A percentile compares a stretch with the other conserved stretches of the same genome.
These are phyloP conservation scores for Mortierella alpina DNA, from an alignment of 192 early-diverging fungal species.

Conservation along the genomic window DNA sequence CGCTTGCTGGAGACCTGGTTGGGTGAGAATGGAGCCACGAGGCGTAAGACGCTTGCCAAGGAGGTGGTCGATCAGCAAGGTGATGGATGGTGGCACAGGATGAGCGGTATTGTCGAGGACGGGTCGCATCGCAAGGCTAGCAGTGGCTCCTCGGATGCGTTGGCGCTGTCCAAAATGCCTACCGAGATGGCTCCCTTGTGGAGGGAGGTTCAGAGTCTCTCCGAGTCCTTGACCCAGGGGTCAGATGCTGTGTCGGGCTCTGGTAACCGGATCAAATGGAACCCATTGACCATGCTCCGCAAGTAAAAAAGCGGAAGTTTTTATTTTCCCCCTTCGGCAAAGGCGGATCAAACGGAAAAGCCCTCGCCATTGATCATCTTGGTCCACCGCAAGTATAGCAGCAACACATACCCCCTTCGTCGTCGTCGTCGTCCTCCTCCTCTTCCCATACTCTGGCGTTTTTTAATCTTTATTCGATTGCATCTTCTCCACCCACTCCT, in stretches of 20 bases:
- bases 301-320: slow-evolving; percentile 15
- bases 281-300: slow-evolving; percentile 41
- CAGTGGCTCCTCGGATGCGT: neutral
- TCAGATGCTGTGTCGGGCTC: slow-evolving; percentile 6
- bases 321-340: neutral
- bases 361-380: neutral
- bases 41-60: slow-evolving; percentile 35
- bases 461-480: no score
- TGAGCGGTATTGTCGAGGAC: slow-evolving; percentile 46
- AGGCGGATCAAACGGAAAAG: neutral
- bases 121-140: neutral
- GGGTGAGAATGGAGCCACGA: slow-evolving; percentile 22
- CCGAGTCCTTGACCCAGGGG: slow-evolving; percentile 4
- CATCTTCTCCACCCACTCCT: no score
- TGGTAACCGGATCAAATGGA: slow-evolving; percentile 24
- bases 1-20: slow-evolving; percentile 37
- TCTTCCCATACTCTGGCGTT: no score
- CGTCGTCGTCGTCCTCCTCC: no score
- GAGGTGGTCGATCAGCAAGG: slow-evolving; percentile 9
- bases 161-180: slow-evolving; percentile 14
- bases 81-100: slow-evolving; percentile 36
- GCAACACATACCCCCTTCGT: neutral
- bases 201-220: slow-evolving; percentile 36
- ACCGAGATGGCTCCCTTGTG: slow-evolving; percentile 21
- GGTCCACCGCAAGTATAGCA: neutral